Evolutionary conservation across 176 grass and related monocot genomes (phyloP).

Genomic region (Saccharum spontaneum): DNA sequence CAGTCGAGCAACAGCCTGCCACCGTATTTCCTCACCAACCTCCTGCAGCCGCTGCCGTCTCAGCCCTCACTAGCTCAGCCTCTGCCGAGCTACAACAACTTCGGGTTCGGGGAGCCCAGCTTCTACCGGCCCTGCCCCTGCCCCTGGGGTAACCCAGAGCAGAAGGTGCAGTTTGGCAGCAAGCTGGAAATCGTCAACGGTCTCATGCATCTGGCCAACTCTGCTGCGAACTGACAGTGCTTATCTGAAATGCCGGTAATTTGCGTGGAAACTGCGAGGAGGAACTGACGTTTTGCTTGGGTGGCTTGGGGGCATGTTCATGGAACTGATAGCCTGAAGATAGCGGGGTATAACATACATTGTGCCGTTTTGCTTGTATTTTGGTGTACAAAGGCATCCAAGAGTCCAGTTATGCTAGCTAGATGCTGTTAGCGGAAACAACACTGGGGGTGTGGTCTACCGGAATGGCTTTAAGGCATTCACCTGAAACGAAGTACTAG

Average conservation of each 20-base stretch:
- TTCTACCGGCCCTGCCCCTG: conserved; percentile 33
- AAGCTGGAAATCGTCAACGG: conserved; percentile 33
- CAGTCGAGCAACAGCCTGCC: conserved; percentile 34
- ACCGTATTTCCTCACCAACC: conserved; percentile 39
- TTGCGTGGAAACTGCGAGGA: background rate
- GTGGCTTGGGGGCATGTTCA: conserved; percentile 38
- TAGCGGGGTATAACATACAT: conserved; percentile 27
- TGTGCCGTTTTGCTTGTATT: conserved; percentile 25
- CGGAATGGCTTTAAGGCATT: conserved; percentile 12
- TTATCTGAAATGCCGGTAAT: conserved; percentile 10
- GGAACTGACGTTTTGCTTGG: conserved; percentile 19
- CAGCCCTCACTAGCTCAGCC: conserved; percentile 35
- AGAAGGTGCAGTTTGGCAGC: conserved; percentile 49
- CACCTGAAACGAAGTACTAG: background rate
- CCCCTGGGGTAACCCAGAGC: conserved; percentile 26
- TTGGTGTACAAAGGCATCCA: conserved; percentile 30
- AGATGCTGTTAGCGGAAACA: conserved; percentile 19
- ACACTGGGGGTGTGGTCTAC: background rate
- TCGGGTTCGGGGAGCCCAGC: conserved; percentile 36
- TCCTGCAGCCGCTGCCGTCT: conserved; percentile 43
- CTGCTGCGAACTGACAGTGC: conserved; percentile 5
- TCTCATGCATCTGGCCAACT: conserved; percentile 50
- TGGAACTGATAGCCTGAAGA: conserved; percentile 40
- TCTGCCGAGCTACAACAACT: background rate
- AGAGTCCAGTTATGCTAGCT: conserved; percentile 23